phyloP scores from a whole-genome alignment of 148 eudicot genomes.

The Cornus florida region DNA sequence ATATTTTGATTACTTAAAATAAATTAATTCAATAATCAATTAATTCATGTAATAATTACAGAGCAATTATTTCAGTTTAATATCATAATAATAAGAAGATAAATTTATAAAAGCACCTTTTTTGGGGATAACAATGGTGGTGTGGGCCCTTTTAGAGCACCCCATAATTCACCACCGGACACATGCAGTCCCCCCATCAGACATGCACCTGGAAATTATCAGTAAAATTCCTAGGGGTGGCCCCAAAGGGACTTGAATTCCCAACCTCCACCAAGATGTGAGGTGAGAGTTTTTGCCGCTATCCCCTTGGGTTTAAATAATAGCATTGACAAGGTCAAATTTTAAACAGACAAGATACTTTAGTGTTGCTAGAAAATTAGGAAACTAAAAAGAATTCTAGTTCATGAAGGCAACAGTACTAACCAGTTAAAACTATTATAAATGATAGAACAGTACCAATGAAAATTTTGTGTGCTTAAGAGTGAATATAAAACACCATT shows the following conservation, averaged over 20 bases:
- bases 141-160: no score
- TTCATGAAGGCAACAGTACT: not conserved
- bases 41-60: not conserved
- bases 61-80: not conserved
- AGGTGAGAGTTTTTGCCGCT: no score
- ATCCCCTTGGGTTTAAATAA: no score
- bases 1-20: not conserved
- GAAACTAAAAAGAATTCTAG: not conserved
- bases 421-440: not conserved
- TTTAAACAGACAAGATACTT: not conserved
- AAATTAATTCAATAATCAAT: not conserved
- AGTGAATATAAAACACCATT: not conserved
- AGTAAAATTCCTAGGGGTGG: no score
- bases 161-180: no score
- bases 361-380: not conserved
- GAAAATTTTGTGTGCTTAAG: not conserved
- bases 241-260: no score
- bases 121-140: no score
- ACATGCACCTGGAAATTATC: no score
- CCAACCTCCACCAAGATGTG: no score
- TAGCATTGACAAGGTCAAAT: not conserved
- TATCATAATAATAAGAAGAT: not conserved
- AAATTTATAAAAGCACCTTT: no score
- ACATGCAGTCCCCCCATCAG: no score
- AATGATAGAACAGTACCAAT: not conserved